Percentiles rank a stretch among this genome's conserved stretches.
These are phyloP conservation scores for Talaromyces wortmannii DNA, from an alignment of 495 filamentous ascomycete species.

Conservation along the genomic window DNA sequence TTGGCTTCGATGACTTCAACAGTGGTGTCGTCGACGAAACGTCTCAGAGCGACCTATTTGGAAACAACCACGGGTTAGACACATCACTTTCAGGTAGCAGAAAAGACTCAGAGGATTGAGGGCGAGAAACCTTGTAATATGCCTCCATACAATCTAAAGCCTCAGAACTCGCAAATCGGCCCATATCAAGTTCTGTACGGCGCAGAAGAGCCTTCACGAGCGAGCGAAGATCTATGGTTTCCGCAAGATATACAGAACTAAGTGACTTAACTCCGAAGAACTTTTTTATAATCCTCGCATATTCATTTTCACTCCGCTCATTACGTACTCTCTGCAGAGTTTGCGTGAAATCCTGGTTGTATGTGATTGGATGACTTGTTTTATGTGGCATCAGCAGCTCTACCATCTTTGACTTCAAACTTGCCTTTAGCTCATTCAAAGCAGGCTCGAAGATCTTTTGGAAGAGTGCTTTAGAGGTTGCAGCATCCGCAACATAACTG, in stretches of 20 bases:
- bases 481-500: conserved; percentile 23
- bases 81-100: conserved; percentile 1
- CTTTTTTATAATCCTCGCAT: conserved; percentile 4
- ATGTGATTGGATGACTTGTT: conserved; percentile 37
- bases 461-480: conserved; percentile 30
- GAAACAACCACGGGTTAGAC: background rate
- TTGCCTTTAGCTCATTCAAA: conserved; percentile 16
- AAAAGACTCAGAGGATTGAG: conserved; percentile 8
- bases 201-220: conserved; percentile 13
- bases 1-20: conserved; percentile 47
- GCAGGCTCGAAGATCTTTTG: conserved; percentile 28
- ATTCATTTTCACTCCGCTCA: conserved; percentile 16
- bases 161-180: conserved; percentile 15
- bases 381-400: conserved; percentile 16
- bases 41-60: conserved; percentile 52
- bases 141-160: conserved; percentile 20
- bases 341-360: conserved; percentile 49
- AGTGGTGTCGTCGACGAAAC: conserved; percentile 53
- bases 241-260: conserved; percentile 4
- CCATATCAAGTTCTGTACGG: conserved; percentile 13
- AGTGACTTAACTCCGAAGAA: conserved; percentile 12
- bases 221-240: conserved; percentile 2
- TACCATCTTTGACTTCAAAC: conserved; percentile 13
- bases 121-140: conserved; percentile 30
- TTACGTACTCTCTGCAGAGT: conserved; percentile 31